Base-by-base conservation (phyloP, 176 grass and related monocot genomes). In the Zea luxurians region DNA sequence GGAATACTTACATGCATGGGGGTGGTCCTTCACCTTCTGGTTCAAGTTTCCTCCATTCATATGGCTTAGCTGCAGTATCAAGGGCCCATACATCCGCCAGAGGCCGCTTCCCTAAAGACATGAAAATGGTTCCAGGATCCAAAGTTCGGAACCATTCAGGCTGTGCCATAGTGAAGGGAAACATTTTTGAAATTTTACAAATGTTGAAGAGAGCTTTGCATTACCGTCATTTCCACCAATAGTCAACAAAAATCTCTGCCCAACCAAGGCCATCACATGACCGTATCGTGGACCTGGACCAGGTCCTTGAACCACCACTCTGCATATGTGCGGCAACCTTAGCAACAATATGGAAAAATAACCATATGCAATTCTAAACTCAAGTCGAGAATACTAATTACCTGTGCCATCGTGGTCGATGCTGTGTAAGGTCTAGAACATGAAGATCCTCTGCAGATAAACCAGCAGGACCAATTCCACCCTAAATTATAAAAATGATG, bases 361-460 rank as follows among this genome's bases (percentile, higher is more conserved):
- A 27, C 8, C 3, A 59, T 80, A 76, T 38, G 12, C 50, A 78
- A 64, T 48, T 68, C 44, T 62, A 38, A 44, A 73, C 36, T 66
- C 36, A 73, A 78, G 46, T 75, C 43, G 0, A 61, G 42, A 84
- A 76, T 43, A 52, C 79, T 91, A 64, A 84, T 86, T 59, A 99
- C 96, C 96, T 92, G 79, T 99, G 96, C 96, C 96, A 99, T 71
- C 96, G 90, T n/a, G 96, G 96, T 13, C 86, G 84, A 44, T 91
- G 96, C 83, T 99, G 96, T 66, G 96, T 99, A 80, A 99, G 83
- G 53, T 99, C 96, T 75, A 99, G 80, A 89, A 99, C 96, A 93
- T 99, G 92, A 84, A 99, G 96, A 66, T 99, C 96, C 86, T 99
- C 96, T n/a, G 96, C 92, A 59, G 96, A 99, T 80, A 99, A 99